phyloP scores from a whole-genome alignment of 129 eudicot genomes.

The Calendula officinalis region DNA sequence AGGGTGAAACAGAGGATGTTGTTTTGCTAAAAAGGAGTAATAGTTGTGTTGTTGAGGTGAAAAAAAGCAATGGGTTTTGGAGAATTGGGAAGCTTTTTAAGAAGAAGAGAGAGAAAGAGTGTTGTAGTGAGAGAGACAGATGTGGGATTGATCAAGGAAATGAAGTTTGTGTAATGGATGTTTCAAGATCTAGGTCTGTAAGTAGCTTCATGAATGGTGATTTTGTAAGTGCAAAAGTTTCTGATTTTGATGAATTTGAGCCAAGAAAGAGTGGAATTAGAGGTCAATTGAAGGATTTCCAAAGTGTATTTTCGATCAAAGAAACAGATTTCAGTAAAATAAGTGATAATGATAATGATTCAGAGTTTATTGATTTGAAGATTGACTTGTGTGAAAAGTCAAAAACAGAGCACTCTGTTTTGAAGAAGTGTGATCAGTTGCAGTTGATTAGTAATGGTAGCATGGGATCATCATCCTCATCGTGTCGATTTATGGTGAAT shows the following conservation, averaged over 20 bases:
- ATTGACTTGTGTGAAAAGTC: conserved; percentile 47
- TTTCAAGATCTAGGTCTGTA: conserved; percentile 75
- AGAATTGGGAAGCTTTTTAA: no score
- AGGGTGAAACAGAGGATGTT: conserved; percentile 34
- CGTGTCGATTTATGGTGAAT: conserved; percentile 49
- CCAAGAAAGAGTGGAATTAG: conserved; percentile 45
- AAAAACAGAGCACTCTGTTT: conserved; percentile 35
- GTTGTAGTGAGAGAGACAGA: conserved; percentile 15
- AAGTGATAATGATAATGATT: conserved; percentile 51
- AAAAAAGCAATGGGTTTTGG: conserved; percentile 55
- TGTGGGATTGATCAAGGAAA: conserved; percentile 36
- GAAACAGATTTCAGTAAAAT: conserved; percentile 52
- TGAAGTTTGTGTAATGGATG: conserved; percentile 44
- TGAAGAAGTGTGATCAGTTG: conserved; percentile 24
- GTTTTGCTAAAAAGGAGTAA: conserved; percentile 59
- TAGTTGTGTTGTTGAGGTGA: conserved; percentile 61
- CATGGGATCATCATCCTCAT: conserved; percentile 9
- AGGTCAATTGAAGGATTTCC: conserved; percentile 24
- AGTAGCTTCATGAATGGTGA: conserved; percentile 58
- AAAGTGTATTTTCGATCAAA: conserved; percentile 38
- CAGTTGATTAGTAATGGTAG: conserved; percentile 25
- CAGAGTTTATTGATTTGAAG: conserved; percentile 69
- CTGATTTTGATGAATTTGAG: conserved; percentile 53
- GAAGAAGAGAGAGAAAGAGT: no score
- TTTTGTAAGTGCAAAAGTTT: conserved; percentile 58